phyloP scores from a whole-genome alignment of 2,329 filamentous ascomycete species.

The Colletotrichum euphorbiae region DNA sequence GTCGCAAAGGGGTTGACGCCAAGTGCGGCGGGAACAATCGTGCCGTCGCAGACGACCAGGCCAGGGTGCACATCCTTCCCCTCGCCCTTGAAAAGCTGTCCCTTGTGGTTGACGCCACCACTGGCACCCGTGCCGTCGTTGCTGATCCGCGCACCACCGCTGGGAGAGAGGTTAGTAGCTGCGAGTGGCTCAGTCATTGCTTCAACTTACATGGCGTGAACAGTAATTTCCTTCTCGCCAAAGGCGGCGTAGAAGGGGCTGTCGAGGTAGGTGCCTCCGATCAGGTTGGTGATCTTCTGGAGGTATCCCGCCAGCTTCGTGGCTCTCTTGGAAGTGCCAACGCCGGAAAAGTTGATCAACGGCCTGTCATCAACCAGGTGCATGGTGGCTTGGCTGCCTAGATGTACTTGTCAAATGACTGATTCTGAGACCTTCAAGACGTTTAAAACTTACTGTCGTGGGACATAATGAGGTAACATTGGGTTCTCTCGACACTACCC shows the following conservation, averaged over 20 bases:
- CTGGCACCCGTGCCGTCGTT: constrained; percentile 65
- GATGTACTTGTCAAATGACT: constrained; percentile 3
- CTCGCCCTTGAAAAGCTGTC: constrained; percentile 68
- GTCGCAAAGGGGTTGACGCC: constrained; percentile 77
- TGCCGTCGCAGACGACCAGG: constrained; percentile 71
- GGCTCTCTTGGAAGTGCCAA: constrained; percentile 66
- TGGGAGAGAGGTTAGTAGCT: constrained; percentile 24
- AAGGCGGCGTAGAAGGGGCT: constrained; percentile 68
- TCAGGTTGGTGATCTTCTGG: constrained; percentile 64
- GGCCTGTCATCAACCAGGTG: constrained; percentile 70
- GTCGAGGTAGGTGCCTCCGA: constrained; percentile 70
- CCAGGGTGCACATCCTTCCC: constrained; percentile 64
- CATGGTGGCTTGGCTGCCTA: constrained; percentile 67
- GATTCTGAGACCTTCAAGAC: background rate
- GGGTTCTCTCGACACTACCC: constrained; percentile 69
- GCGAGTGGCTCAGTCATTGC: background rate
- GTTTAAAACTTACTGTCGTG: constrained; percentile 62
- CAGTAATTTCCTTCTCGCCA: constrained; percentile 69
- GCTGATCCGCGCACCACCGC: constrained; percentile 71
- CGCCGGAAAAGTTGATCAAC: constrained; percentile 68
- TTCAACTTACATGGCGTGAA: constrained; percentile 68
- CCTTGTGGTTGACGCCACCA: constrained; percentile 71
- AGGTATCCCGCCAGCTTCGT: constrained; percentile 65
- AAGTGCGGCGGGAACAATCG: constrained; percentile 70
- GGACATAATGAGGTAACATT: constrained; percentile 75